These are phyloP conservation scores for Circinella umbellata DNA, from an alignment of 371 early-diverging fungal genomes.

Conservation along the genomic window DNA sequence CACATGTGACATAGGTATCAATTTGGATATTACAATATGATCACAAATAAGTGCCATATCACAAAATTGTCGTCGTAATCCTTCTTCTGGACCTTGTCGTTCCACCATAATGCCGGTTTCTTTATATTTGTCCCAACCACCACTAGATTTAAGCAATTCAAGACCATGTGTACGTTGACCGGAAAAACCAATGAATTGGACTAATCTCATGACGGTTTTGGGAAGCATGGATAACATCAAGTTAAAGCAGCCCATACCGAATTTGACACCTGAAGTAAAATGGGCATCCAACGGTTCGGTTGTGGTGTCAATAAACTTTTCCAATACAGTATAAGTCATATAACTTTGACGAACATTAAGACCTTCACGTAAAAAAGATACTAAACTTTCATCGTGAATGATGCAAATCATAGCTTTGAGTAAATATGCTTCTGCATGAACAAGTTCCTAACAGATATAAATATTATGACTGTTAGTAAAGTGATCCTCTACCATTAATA, in stretches of 20 bases:
- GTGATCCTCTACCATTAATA: too few relatives aligned
- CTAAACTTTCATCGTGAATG: slow-evolving; percentile 63
- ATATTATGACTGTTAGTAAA: not conserved
- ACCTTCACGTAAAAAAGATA: slow-evolving; percentile 72
- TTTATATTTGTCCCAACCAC: slow-evolving; percentile 43
- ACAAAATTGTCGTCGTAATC: slow-evolving; percentile 57
- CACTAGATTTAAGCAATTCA: slow-evolving; percentile 56
- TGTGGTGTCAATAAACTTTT: slow-evolving; percentile 51
- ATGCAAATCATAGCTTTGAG: slow-evolving; percentile 67
- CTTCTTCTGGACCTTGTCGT: slow-evolving; percentile 36
- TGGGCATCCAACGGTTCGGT: slow-evolving; percentile 60
- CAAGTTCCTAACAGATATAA: slow-evolving; percentile 54
- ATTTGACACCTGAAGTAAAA: slow-evolving; percentile 68
- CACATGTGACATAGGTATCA: slow-evolving; percentile 53
- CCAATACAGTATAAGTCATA: slow-evolving; percentile 55
- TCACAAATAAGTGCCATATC: slow-evolving; percentile 63
- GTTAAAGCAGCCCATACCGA: slow-evolving; percentile 73
- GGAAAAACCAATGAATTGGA: slow-evolving; percentile 75
- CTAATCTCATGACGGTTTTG: slow-evolving; percentile 55
- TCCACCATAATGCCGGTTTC: slow-evolving; percentile 15
- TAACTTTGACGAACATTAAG: slow-evolving; percentile 66
- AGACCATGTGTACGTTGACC: slow-evolving; percentile 68
- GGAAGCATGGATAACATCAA: slow-evolving; percentile 72
- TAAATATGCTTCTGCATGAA: slow-evolving; percentile 69
- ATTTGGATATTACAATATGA: slow-evolving; percentile 64